phyloP scores from a whole-genome alignment of 148 eudicot genomes.

The Amaranthus hypochondriacus region DNA sequence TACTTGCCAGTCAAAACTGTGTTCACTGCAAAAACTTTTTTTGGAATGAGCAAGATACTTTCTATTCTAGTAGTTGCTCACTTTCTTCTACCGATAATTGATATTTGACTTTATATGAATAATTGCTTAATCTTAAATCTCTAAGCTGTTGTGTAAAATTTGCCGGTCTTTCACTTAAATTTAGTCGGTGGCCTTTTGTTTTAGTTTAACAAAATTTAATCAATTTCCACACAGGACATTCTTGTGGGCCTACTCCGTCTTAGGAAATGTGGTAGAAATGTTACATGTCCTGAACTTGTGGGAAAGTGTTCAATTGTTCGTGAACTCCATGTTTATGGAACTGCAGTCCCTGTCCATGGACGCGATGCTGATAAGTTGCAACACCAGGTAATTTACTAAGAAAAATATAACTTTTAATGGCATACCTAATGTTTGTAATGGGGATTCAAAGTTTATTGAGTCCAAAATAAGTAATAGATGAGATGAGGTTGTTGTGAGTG shows the following conservation, averaged over 20 bases:
- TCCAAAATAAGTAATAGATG: too few relatives aligned
- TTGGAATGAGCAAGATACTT: background rate
- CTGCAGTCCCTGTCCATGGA: slow-evolving; percentile 98
- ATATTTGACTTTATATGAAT: background rate
- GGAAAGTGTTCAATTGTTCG: slow-evolving; percentile 96
- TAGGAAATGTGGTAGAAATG: slow-evolving; percentile 81
- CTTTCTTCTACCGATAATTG: background rate
- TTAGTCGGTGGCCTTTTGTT: background rate
- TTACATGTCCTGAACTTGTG: slow-evolving; percentile 79
- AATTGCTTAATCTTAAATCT: background rate
- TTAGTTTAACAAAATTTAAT: background rate
- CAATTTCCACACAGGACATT: slow-evolving; percentile 58
- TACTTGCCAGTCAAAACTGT: background rate
- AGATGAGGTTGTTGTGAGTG: too few relatives aligned
- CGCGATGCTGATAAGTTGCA: slow-evolving; percentile 90
- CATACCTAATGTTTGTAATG: too few relatives aligned
- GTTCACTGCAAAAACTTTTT: background rate
- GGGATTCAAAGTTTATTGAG: too few relatives aligned
- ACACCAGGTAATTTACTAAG: slow-evolving; percentile 60
- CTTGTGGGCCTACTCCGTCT: slow-evolving; percentile 92
- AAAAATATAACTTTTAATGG: background rate
- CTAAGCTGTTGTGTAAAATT: background rate
- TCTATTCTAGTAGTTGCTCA: background rate
- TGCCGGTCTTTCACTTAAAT: background rate
- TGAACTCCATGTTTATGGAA: slow-evolving; percentile 95